phyloP scores from a whole-genome alignment of 495 filamentous ascomycete genomes.

The Trichoderma reesei region DNA sequence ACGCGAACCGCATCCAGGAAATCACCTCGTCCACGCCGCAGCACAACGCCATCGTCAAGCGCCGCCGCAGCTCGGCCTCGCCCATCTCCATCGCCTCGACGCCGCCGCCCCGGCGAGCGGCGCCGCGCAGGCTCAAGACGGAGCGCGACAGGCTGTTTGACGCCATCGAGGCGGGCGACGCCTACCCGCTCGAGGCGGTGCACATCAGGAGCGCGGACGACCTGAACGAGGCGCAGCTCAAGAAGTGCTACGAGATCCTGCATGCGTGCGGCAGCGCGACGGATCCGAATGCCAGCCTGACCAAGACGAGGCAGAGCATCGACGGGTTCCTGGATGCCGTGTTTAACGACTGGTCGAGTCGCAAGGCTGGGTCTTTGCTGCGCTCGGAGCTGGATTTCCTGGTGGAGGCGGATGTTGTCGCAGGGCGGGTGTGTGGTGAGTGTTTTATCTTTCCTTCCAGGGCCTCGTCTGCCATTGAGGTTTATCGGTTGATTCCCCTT shows the following conservation, averaged over 20 bases:
- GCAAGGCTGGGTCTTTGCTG: not conserved
- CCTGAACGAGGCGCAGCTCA: not conserved
- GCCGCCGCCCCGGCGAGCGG: not conserved
- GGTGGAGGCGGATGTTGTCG: slow-evolving; percentile 3
- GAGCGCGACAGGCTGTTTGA: slow-evolving; percentile 1
- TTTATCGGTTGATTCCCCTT: too few species aligned
- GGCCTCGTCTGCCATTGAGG: too few species aligned
- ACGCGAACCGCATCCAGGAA: not conserved
- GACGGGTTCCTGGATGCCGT: slow-evolving; percentile 7
- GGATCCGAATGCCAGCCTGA: slow-evolving; percentile 1
- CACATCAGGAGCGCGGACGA: slow-evolving; percentile 2
- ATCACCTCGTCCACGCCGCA: not conserved
- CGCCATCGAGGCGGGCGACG: not conserved
- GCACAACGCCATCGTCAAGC: not conserved
- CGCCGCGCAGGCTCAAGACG: not conserved
- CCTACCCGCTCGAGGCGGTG: not conserved
- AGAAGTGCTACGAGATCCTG: slow-evolving; percentile 6
- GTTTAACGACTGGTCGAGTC: slow-evolving; percentile 7
- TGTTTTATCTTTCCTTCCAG: not conserved
- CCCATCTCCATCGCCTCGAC: not conserved
- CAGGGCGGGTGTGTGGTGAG: slow-evolving; percentile 5
- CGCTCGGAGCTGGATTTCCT: not conserved
- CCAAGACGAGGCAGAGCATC: slow-evolving; percentile 9
- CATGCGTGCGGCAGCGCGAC: slow-evolving; percentile 10
- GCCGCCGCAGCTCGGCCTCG: not conserved